Evolutionary conservation across 352 stramenopile species (phyloP), one percentile per base, ranked within the genome.

Genomic region (Globisporangium sylvaticum): DNA sequence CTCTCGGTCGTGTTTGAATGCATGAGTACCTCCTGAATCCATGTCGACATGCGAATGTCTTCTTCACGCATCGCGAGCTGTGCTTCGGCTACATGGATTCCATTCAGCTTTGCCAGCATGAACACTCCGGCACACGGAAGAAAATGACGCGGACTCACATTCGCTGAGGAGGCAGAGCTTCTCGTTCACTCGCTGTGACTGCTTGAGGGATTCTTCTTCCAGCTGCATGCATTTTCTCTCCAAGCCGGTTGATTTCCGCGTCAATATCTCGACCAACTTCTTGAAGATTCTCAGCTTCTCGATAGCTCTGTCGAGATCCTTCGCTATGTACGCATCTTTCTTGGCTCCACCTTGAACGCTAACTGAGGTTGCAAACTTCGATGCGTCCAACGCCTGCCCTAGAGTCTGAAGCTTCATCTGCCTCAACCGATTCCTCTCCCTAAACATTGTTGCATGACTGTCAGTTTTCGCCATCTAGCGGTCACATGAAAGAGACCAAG

Each of bases 251-350:
- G 60, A 58, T 18, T 65, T 65, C 4, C 32, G 2, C 10, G 60
- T 32, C n/a, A 65, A 27, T 25, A 65, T 65, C n/a, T 56, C 25
- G 48, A 65, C 60, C 27, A 65, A 50, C 50, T 65, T 65, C 46
- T 65, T 22, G 7, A 65, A 65, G 24, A 65, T 65, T 12, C 34
- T 22, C 46, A 65, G 20, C 32, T 65, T 65, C 29, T 65, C 60
- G 27, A 44, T 32, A 5, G 50, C 60, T 27, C 25, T 58, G 32
- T 65, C 60, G 3, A 65, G 60, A 20, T 58, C 60, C 32, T 65
- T 65, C 15, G 20, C 44, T 57, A 10, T 42, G 31, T 20, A 31
- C 4, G 20, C 10, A 22, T 58, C 50, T 56, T 48, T 57, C 46
- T 46, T 27, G 18, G 5, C 4, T 20, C 4, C 9, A 29, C 1